Evolutionary conservation across 257 asterid species (phyloP), one percentile per base, ranked within the genome.

Genomic region (Rhazya stricta): DNA sequence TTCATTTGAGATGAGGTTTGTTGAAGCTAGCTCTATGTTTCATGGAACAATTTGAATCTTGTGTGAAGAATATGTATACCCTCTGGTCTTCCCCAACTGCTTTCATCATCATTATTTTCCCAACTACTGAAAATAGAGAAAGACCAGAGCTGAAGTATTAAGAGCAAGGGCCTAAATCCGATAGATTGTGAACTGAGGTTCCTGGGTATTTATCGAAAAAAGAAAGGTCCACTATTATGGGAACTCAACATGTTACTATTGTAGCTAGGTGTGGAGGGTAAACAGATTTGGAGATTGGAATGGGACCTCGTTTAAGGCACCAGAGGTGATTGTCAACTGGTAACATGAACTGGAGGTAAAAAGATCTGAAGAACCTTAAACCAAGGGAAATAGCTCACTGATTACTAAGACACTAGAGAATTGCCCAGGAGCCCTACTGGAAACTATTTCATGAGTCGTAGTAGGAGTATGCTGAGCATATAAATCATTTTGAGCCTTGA

Each of bases 101-200:
- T 57, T 56, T 56, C 63, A 56, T 56, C 63, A 56, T 25, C 27
- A 53, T n/a, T 56, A 32, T 56, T 57, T 54, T 54, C 61, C 63
- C 6, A 25, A 25, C 18, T 57, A 9, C 13, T 57, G 63, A 29
- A 57, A 27, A 13, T 27, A 12, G 15, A 8, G 34, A 25, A 8
- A 25, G 9, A 10, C 63, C 32, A 9, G 34, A 57, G 63, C 36
- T 57, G 18, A 57, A n/a, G 34, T 19, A 25, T 57, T 57, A 34
- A n/a, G 63, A 57, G 32, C n/a, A n/a, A n/a, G n/a, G n/a, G n/a
- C n/a, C n/a, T n/a, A n/a, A n/a, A n/a, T n/a, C n/a, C n/a, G n/a
- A n/a, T n/a, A n/a, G n/a, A n/a, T n/a, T n/a, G n/a, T n/a, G n/a
- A n/a, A n/a, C n/a, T n/a, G 32, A 9, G n/a, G 18, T 57, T 34